These are phyloP conservation scores for Basipetospora chlamydospora DNA, from an alignment of 2,329 filamentous ascomycete species.

Conservation along the genomic window DNA sequence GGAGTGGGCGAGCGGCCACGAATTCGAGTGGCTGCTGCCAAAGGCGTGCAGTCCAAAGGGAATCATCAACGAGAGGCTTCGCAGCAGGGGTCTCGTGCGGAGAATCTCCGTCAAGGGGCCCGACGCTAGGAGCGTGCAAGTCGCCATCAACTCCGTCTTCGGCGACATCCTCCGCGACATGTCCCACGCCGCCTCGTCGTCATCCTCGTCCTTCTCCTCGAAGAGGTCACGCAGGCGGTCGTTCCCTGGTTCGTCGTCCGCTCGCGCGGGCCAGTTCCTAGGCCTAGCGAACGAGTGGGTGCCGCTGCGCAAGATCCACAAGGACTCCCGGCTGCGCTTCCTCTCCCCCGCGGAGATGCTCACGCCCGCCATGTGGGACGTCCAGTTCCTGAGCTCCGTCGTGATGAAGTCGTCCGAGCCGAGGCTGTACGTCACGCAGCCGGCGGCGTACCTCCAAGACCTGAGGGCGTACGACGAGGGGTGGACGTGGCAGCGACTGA, in stretches of 20 bases:
- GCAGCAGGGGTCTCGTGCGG: constrained; percentile 57
- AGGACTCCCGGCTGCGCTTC: constrained; percentile 57
- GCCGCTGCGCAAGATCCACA: constrained; percentile 63
- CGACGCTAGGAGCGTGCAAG: constrained; percentile 53
- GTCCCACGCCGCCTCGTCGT: background rate
- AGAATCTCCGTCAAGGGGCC: constrained; percentile 45
- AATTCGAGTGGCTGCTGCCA: constrained; percentile 49
- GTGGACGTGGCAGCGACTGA: constrained; percentile 60
- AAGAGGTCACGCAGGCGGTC: constrained; percentile 1
- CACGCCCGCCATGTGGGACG: constrained; percentile 56
- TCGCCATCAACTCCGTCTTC: constrained; percentile 49
- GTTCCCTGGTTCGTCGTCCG: background rate
- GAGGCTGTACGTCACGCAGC: constrained; percentile 61
- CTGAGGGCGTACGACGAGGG: constrained; percentile 32
- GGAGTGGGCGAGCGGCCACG: constrained; percentile 31
- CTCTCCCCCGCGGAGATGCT: constrained; percentile 58
- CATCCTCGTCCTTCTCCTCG: too few species aligned
- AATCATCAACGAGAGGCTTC: constrained; percentile 54
- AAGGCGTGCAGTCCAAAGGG: constrained; percentile 52
- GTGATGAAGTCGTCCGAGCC: constrained; percentile 57
- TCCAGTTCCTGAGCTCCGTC: constrained; percentile 54
- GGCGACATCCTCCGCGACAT: constrained; percentile 36
- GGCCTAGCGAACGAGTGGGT: constrained; percentile 56
- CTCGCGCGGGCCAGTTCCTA: constrained; percentile 23
- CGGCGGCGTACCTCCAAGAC: constrained; percentile 59